Evolutionary conservation across 768 basidiomycete species (phyloP).

Genomic region (Russula sp.): DNA sequence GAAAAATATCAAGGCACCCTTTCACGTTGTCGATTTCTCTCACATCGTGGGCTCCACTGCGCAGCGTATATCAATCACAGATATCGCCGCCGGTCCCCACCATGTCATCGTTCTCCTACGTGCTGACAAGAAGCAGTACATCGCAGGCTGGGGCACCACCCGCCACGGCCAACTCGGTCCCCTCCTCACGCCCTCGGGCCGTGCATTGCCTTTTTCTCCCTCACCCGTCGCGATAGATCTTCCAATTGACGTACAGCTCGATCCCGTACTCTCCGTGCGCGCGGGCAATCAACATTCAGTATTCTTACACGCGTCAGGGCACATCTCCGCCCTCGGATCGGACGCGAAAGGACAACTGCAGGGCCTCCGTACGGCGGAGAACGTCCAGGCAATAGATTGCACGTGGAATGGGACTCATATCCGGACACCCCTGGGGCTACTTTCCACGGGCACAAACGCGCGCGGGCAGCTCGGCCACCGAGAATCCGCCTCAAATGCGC

Average conservation of each 20-base stretch:
- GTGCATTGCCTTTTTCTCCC: conserved; percentile 36
- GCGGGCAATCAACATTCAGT: conserved; percentile 57
- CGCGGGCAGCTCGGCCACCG: conserved; percentile 70
- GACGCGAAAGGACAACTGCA: conserved; percentile 66
- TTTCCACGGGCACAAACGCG: conserved; percentile 52
- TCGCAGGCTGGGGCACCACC: conserved; percentile 80
- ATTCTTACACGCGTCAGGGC: conserved; percentile 46
- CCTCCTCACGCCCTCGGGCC: conserved; percentile 30
- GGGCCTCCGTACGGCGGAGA: conserved; percentile 35
- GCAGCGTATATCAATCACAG: conserved; percentile 38
- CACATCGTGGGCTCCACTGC: conserved; percentile 31
- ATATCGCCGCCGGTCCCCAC: conserved; percentile 63
- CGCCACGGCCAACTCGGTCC: conserved; percentile 83
- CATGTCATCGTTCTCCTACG: conserved; percentile 58
- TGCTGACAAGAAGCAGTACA: conserved; percentile 31
- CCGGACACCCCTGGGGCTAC: conserved; percentile 35
- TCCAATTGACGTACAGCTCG: conserved; percentile 20
- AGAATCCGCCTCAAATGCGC: conserved; percentile 10
- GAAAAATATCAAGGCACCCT: conserved; percentile 28
- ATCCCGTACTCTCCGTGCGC: conserved; percentile 36
- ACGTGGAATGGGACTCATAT: conserved; percentile 82
- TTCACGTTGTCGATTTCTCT: conserved; percentile 45
- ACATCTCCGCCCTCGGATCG: conserved; percentile 57
- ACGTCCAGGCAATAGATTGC: conserved; percentile 46
- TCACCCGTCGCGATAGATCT: conserved; percentile 40